Percentiles rank a stretch among this genome's conserved stretches.
phyloP scores from a whole-genome alignment of 2,329 filamentous ascomycete genomes.

The Emergomyces pasteurianus region DNA sequence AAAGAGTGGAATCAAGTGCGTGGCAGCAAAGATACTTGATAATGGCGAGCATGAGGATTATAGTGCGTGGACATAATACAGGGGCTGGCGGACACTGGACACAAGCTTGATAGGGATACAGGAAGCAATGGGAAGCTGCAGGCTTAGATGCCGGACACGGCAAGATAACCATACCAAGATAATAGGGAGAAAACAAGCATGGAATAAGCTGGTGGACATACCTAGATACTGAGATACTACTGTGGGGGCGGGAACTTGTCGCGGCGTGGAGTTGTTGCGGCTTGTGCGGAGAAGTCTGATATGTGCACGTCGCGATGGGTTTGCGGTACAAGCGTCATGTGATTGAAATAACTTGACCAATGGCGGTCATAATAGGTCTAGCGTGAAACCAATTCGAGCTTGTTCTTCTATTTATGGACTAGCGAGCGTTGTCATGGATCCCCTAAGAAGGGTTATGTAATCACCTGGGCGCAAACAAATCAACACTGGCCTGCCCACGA shows the following conservation, averaged over 20 bases:
- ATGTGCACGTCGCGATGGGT: conserved; percentile 4
- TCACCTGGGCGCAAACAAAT: no score
- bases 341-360: no score
- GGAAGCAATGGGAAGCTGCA: background rate
- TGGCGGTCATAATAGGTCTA: no score
- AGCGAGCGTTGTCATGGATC: conserved; percentile 4
- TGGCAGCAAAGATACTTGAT: conserved; percentile 26
- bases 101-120: background rate
- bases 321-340: background rate
- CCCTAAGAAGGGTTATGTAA: conserved; percentile 3
- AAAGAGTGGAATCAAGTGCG: conserved; percentile 23
- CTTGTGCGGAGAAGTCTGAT: conserved; percentile 1
- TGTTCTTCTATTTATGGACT: background rate
- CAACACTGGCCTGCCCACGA: no score
- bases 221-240: background rate
- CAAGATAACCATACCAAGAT: background rate
- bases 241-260: background rate
- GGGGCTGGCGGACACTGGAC: conserved; percentile 1
- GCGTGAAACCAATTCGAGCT: no score
- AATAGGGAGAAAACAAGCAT: background rate
- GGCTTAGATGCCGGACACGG: background rate
- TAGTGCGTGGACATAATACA: conserved; percentile 29
- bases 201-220: background rate
- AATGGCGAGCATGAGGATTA: conserved; percentile 10
- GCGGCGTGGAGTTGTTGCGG: background rate